These are phyloP conservation scores for Erythrophleum ivorense DNA, from an alignment of 331 rosid species.

Conservation along the genomic window DNA sequence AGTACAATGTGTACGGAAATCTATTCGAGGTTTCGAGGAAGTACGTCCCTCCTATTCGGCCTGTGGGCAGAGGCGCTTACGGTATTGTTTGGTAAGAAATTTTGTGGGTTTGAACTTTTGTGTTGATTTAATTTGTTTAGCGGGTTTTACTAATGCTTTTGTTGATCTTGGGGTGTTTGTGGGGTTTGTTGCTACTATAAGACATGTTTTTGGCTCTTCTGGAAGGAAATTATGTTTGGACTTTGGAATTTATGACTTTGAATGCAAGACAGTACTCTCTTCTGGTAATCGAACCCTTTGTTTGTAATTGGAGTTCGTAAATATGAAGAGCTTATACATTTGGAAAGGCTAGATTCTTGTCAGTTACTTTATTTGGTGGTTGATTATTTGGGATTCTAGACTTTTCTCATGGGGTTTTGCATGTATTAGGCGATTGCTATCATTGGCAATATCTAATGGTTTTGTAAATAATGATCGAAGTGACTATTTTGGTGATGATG, in stretches of 20 bases:
- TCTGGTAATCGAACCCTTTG: constrained; percentile 3
- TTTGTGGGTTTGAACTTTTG: neutral
- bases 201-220: constrained; percentile 27
- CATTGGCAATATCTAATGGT: constrained; percentile 27
- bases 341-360: neutral
- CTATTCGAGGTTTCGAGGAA: constrained; percentile 85
- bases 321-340: neutral
- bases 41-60: constrained; percentile 92
- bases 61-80: constrained; percentile 97
- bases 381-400: neutral
- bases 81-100: constrained; percentile 89
- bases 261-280: constrained; percentile 24
- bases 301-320: constrained; percentile 29
- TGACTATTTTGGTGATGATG: constrained; percentile 37
- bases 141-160: neutral
- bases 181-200: neutral
- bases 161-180: constrained; percentile 7
- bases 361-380: constrained; percentile 7
- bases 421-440: neutral
- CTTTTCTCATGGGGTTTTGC: neutral
- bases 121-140: constrained; percentile 26
- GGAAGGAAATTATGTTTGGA: constrained; percentile 4
- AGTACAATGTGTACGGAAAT: constrained; percentile 87
- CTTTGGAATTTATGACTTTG: constrained; percentile 23
- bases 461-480: constrained; percentile 29